Base-by-base conservation (phyloP, 352 stramenopile species). In the Phytophthora hibernalis region DNA sequence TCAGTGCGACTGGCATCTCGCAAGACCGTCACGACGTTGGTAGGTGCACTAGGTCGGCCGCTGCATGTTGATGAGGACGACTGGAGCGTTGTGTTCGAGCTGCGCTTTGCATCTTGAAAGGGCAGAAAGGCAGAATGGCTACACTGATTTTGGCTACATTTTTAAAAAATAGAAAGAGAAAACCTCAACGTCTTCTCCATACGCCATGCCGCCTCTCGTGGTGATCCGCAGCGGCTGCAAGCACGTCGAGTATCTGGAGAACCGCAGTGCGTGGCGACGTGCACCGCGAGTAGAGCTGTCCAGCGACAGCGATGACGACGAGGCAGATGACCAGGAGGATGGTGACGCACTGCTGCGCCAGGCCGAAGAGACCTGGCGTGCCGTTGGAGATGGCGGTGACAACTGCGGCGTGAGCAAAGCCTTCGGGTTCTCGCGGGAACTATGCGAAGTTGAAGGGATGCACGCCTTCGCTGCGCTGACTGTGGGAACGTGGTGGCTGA, bases 201-300 rank as follows among this genome's bases (percentile, higher is more conserved):
- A 28, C 26, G 16, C 10, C 6, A 94, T 92, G 86, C 83, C 86
- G 45, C 72, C 86, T 68, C 70, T 94, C 5, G 79, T 91, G 11
- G 77, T 94, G 48, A 89, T 94, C 61, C 86, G 86, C 49, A 77
- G 73, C 50, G 74, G 82, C 40, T 74, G 61, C 50, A 86, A 90
- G 65, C 66, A 83, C 49, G 62, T 94, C 45, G 83, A 94, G 65
- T 92, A 89, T 55, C 65, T 80, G 30, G 80, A 90, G 52, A 87
- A 74, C 40, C 74, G 72, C 44, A 74, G 65, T 24, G 59, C 57
- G 13, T 87, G 82, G 79, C 79, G 68, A 15, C 69, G 61, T 31
- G 57, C 54, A 9, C 66, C 78, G 20, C 68, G 49, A 16, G n/a
- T 54, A 40, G 63, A 69, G 15, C 45, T 61, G 26, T 33, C 50